Evolutionary conservation across 257 asterid genomes (phyloP), one percentile per base, ranked within the genome.

Genomic region (Anisodus acutangulus): DNA sequence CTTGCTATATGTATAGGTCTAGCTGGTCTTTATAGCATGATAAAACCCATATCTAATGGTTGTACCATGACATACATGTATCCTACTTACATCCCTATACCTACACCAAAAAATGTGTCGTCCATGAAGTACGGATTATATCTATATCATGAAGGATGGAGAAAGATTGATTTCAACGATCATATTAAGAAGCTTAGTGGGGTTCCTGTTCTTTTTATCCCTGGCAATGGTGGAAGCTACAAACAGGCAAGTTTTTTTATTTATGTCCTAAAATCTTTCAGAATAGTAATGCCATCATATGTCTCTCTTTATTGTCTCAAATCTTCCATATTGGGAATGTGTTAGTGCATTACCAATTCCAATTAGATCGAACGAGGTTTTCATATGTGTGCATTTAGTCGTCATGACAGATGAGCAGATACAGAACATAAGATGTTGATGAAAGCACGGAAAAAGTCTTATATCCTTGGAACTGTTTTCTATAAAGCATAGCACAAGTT

Each of bases 191-290:
- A 90, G 80, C 95, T 93, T 83, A 90, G 87, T 74, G 98, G 98
- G 8, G 91, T 92, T 85, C 99, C 99, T 79, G 92, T 97, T 88
- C 98, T 97, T 83, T 97, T 97, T 68, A 93, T 97, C 83, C 99
- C 99, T 79, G 99, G 99, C 62, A 97, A 97, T 84, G 95, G 99
- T 60, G 99, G 99, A 83, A 97, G 99, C 94, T 93, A 93, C 94
- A 97, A 95, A 87, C 99, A 97, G 99, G 99, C 87, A 87, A 91
- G 92, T 83, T 57, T 68, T 31, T 82, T 84, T 26, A 54, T 22
- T 86, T 19, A 78, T 15, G 12, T 82, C 67, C 53, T 37, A 49
- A 59, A 63, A 54, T 53, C n/a, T 60, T 60, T 74, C 60, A 35
- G 15, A 53, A 78, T 15, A 78, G 22, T 49, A 74, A 49, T 49